Evolutionary conservation across 805 yeast genomes (phyloP).

Genomic region (Metschnikowia cubensis): DNA sequence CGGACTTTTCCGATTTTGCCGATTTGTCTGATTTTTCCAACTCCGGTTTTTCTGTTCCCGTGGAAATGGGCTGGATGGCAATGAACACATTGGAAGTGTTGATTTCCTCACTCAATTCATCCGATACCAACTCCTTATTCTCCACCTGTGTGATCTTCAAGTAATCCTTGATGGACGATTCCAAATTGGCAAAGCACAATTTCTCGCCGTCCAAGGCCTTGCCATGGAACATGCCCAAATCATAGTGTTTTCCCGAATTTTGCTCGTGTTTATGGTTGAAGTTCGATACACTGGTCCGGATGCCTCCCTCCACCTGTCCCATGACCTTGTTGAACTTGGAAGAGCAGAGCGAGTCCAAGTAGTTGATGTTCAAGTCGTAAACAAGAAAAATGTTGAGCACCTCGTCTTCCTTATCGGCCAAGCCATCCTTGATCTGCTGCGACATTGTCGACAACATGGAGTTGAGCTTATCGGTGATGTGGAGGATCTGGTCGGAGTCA

Average conservation of each 20-base stretch:
- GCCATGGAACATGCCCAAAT: conserved; percentile 71
- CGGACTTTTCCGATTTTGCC: neutral
- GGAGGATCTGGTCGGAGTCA: conserved; percentile 27
- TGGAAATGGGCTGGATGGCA: conserved; percentile 58
- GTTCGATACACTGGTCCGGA: conserved; percentile 56
- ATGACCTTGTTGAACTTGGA: conserved; percentile 58
- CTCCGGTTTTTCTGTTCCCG: conserved; percentile 4
- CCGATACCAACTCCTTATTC: conserved; percentile 13
- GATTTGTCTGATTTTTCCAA: conserved; percentile 9
- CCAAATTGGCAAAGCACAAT: conserved; percentile 82
- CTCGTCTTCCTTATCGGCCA: conserved; percentile 52
- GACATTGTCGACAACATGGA: conserved; percentile 34
- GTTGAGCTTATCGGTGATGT: conserved; percentile 28
- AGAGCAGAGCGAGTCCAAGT: conserved; percentile 45
- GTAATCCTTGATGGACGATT: conserved; percentile 56
- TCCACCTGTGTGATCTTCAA: conserved; percentile 23
- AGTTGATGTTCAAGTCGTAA: conserved; percentile 56
- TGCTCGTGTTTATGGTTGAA: conserved; percentile 33
- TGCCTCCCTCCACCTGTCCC: conserved; percentile 76
- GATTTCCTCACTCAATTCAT: conserved; percentile 17
- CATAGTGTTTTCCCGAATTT: conserved; percentile 20
- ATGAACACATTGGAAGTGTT: conserved; percentile 61
- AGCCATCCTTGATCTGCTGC: conserved; percentile 47
- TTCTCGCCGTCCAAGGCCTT: conserved; percentile 81
- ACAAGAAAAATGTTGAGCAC: conserved; percentile 44